phyloP scores from a whole-genome alignment of 139 green algal species.

The Volvox africanus region DNA sequence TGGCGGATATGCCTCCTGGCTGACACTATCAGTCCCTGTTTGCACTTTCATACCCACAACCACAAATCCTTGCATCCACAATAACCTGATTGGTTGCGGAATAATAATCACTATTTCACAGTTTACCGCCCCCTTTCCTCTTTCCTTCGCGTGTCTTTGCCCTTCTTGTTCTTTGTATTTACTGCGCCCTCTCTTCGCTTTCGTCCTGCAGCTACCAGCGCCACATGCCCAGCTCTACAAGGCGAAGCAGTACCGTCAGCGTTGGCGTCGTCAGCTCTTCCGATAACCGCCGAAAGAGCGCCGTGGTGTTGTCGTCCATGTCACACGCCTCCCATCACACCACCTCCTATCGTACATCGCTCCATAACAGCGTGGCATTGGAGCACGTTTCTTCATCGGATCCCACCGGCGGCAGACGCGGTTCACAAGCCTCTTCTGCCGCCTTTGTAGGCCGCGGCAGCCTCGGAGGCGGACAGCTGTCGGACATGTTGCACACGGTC shows the following conservation, averaged over 20 bases:
- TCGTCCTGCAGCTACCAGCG: slow-evolving; percentile 36
- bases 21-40: too few species aligned
- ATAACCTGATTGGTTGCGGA: too few species aligned
- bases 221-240: slow-evolving; percentile 20
- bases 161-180: too few species aligned
- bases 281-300: slow-evolving; percentile 30
- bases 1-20: too few species aligned
- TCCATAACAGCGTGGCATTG: neutral
- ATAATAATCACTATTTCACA: too few species aligned
- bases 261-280: slow-evolving; percentile 8
- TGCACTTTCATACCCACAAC: too few species aligned
- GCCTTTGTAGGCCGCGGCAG: neutral
- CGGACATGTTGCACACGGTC: slow-evolving; percentile 4
- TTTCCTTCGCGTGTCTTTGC: too few species aligned
- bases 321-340: slow-evolving; percentile 24
- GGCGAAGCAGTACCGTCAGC: slow-evolving; percentile 20
- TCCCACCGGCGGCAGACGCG: neutral
- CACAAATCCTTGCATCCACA: too few species aligned
- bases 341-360: slow-evolving; percentile 25
- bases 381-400: neutral
- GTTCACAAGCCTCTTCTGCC: neutral
- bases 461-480: neutral
- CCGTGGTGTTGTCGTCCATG: slow-evolving; percentile 19
- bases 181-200: too few species aligned
- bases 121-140: too few species aligned